Base-by-base conservation (phyloP, 495 filamentous ascomycete genomes). In the Neurospora sp. region DNA sequence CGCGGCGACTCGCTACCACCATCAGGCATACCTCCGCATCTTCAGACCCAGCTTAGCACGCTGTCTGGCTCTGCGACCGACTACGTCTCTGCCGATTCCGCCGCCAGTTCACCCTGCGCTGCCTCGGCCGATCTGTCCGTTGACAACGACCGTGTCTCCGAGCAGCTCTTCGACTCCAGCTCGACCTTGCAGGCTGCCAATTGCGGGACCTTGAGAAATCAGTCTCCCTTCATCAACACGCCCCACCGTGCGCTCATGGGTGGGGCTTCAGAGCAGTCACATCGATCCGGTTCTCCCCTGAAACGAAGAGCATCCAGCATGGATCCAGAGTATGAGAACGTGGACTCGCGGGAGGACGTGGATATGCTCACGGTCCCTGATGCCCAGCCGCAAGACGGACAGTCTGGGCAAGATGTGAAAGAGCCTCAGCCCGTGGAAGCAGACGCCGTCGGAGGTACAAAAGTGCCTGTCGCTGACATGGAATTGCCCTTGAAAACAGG, bases 111-210 rank as follows among this genome's bases (percentile, higher is more conserved):
- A 39, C 91, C 92, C 16, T 90, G 88, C 77, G 89, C 89, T 75
- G 91, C 91, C 76, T 94, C 90, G 86, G 88, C 91, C 76, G 89
- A 89, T 66, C 82, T 94, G 71, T 88, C 89, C 70, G 83, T 94
- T 69, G 88, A 91, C 73, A 87, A 87, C 75, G 91, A 92, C 76
- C 82, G 85, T 66, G 83, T 80, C 73, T 83, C 85, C 75, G 89
- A 90, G 62, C 54, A 66, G 54, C 87, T 81, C 41, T 74, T 69
- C 69, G 78, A 81, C 35, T 69, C 76, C 18, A 72, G 72, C 69
- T 75, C 77, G 39, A 75, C 75, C 20, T 72, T 75, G 11, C 77
- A 76, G 69, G 69, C 73, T 59, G 75, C 74, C n/a, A 73, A 71
- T 27, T 69, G 40, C 69, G 69, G 70, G 31, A 38, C 66, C 12